phyloP scores from a whole-genome alignment of 2,329 filamentous ascomycete genomes.

The Aspergillus sp. region DNA sequence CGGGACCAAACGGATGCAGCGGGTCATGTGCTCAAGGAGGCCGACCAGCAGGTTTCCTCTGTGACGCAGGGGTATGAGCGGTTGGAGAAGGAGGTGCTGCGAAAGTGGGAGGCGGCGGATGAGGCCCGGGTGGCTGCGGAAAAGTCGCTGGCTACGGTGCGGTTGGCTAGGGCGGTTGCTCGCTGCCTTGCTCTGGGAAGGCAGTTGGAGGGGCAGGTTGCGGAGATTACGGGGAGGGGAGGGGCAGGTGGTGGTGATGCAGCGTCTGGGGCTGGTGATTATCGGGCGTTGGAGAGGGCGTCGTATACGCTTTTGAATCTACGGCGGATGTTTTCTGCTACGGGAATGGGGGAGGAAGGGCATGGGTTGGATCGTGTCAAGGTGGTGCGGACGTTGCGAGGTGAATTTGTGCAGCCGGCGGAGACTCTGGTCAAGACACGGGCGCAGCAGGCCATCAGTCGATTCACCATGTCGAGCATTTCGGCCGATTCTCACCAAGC shows the following conservation, averaged over 20 bases:
- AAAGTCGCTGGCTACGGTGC: slow-evolving; percentile 74
- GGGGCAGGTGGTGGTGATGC: slow-evolving; percentile 24
- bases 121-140: slow-evolving; percentile 73
- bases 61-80: slow-evolving; percentile 82
- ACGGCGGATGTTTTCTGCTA: slow-evolving; percentile 65
- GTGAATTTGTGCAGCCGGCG: slow-evolving; percentile 63
- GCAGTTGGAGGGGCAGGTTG: slow-evolving; percentile 81
- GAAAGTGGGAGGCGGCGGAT: slow-evolving; percentile 80
- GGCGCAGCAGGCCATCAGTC: slow-evolving; percentile 73
- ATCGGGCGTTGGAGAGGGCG: slow-evolving; percentile 74
- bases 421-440: slow-evolving; percentile 69
- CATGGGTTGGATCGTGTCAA: slow-evolving; percentile 70
- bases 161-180: slow-evolving; percentile 69
- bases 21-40: slow-evolving; percentile 64
- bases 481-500: slow-evolving; percentile 27
- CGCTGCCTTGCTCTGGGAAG: slow-evolving; percentile 76
- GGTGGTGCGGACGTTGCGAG: slow-evolving; percentile 65
- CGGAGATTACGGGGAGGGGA: slow-evolving; percentile 55
- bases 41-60: slow-evolving; percentile 73
- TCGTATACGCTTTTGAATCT: slow-evolving; percentile 73
- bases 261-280: slow-evolving; percentile 57
- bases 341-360: slow-evolving; percentile 68
- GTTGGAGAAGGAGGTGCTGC: slow-evolving; percentile 78
- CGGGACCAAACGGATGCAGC: slow-evolving; percentile 69
- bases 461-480: slow-evolving; percentile 70